Base-by-base conservation (phyloP, 2,329 filamentous ascomycete species). In the Phialophora tarda region DNA sequence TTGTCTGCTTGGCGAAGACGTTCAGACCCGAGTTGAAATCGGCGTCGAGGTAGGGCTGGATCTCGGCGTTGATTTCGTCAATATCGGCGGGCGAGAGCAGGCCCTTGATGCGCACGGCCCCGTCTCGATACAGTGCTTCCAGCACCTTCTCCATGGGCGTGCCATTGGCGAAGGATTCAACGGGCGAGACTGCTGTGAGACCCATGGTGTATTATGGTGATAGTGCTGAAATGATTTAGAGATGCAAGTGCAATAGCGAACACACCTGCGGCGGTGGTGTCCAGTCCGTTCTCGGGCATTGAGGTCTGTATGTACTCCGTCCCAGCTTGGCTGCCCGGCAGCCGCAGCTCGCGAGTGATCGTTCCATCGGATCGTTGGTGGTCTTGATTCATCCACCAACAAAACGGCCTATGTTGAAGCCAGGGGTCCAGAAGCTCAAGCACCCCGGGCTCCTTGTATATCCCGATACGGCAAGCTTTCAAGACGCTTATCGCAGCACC, bases 81-180 rank as follows among this genome's bases (percentile, higher is more conserved):
- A 61, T 61, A 1, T 3, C 28, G 1, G n/a, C 4, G 0, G 14
- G 10, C 10, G 58, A 53, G 14, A 61, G 14, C n/a, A 61, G 58
- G 0, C 28, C 28, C 3, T 28, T 23, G 44, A 61, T 61, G 14
- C 44, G n/a, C 17, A 61, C 58, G 2, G 58, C 58, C 2, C 58
- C 58, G 21, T 61, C 58, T 23, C 58, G 58, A 23, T 61, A 61
- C 38, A 61, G 28, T 21, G 58, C 58, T 53, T 61, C 58, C 12
- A 61, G 11, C 8, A 61, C 28, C n/a, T 12, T 10, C 11, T 50
- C 58, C n/a, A 51, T 51, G 14, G 58, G 58, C 7, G 24, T 50
- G 38, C 58, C 58, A 61, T 61, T 59, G 30, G 56, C 26, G 32
- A 59, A 59, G 56, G 17, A 14, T 26, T 59, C 30, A 17, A 59